phyloP scores from a whole-genome alignment of 2,329 filamentous ascomycete genomes.

The Byssochlamys sp. region DNA sequence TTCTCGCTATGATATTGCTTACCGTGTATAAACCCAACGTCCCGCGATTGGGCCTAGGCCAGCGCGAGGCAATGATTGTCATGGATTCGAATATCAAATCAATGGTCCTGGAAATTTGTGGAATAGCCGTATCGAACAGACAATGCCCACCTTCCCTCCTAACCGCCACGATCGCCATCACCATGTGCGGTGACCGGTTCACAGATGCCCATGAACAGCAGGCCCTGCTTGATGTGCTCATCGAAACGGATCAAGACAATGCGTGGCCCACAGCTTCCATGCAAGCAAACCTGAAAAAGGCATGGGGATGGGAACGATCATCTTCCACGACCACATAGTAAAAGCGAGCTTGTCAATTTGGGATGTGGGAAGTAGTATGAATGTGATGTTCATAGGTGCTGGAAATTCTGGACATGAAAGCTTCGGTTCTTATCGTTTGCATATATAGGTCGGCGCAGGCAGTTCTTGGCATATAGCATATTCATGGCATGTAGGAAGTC shows the following conservation, averaged over 20 bases:
- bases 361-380: too few relatives aligned
- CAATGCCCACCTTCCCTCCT: constrained; percentile 9
- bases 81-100: constrained; percentile 8
- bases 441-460: too few relatives aligned
- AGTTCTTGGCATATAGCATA: too few relatives aligned
- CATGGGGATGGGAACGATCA: background rate
- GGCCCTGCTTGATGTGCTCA: constrained; percentile 16
- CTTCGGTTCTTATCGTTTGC: too few relatives aligned
- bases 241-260: background rate
- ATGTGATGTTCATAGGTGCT: too few relatives aligned
- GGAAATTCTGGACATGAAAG: too few relatives aligned
- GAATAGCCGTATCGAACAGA: constrained; percentile 12
- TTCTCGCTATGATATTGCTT: constrained; percentile 16
- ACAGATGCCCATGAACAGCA: constrained; percentile 16
- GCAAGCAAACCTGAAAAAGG: constrained; percentile 22
- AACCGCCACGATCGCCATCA: constrained; percentile 20
- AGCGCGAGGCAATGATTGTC: constrained; percentile 3
- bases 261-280: constrained; percentile 19
- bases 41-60: constrained; percentile 14
- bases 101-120: constrained; percentile 11
- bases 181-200: constrained; percentile 23
- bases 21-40: constrained; percentile 18
- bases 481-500: too few relatives aligned
- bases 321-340: background rate
- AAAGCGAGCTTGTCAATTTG: too few relatives aligned